Percentiles rank a stretch among this genome's conserved stretches.
Evolutionary conservation across 2,329 filamentous ascomycete species (phyloP).

Genomic region (Leptographium galeiforme): DNA sequence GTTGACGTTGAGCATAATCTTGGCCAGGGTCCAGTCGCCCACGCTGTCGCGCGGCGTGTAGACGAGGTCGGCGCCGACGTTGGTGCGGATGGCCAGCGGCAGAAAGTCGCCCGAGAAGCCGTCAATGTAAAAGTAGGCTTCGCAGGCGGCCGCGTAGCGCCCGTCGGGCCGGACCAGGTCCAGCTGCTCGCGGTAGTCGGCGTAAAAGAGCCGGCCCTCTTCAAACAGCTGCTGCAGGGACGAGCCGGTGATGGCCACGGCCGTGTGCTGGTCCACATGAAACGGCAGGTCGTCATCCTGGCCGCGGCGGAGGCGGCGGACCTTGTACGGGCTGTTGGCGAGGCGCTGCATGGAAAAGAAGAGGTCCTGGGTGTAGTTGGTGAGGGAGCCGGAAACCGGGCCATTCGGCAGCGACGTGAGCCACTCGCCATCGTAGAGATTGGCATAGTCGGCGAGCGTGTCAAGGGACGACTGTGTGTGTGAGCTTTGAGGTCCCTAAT

Average conservation of each 20-base stretch:
- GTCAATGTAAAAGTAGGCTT: conserved; percentile 33
- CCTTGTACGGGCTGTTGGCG: conserved; percentile 25
- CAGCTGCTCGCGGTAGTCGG: conserved; percentile 25
- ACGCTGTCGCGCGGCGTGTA: conserved; percentile 31
- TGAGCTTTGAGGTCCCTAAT: neutral
- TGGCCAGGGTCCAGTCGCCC: conserved; percentile 37
- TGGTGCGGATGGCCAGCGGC: conserved; percentile 34
- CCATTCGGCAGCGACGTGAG: conserved; percentile 21
- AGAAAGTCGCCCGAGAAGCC: conserved; percentile 26
- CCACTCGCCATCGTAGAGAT: conserved; percentile 30
- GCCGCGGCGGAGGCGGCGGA: conserved; percentile 19
- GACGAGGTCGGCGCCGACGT: conserved; percentile 24
- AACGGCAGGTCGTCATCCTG: conserved; percentile 22
- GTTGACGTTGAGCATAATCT: conserved; percentile 34
- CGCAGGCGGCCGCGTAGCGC: conserved; percentile 26
- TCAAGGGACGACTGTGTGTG: conserved; percentile 13
- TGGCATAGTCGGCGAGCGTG: conserved; percentile 22
- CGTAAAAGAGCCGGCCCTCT: conserved; percentile 27
- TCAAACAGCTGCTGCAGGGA: conserved; percentile 20
- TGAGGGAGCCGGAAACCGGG: conserved; percentile 20
- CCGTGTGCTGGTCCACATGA: conserved; percentile 17
- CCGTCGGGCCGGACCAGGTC: conserved; percentile 12
- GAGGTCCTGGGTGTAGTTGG: conserved; percentile 32
- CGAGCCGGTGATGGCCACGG: conserved; percentile 17
- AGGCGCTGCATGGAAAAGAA: conserved; percentile 34